Conservation (phyloP, 306 rosid genomes). For the Quercus aquifolioides region DNA sequence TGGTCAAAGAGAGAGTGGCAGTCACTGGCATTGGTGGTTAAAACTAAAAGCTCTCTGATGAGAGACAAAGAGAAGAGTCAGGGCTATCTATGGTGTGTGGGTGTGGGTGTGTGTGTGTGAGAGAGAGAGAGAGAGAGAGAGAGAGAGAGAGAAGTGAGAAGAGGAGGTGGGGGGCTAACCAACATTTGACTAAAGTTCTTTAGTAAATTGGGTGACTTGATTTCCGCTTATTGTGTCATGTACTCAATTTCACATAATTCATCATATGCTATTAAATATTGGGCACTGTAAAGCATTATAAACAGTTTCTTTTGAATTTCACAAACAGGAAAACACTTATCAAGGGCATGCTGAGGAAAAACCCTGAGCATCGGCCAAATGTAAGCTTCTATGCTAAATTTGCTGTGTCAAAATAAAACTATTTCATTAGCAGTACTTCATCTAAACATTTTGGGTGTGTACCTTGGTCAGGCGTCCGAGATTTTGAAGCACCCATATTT, state of each 20-base stretch:
- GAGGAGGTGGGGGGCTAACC: too few species aligned
- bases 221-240: background rate
- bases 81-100: background rate
- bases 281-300: slow-evolving; percentile 2
- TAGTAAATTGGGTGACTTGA: too few species aligned
- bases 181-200: too few species aligned
- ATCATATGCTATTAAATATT: slow-evolving; percentile 8
- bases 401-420: slow-evolving; percentile 7
- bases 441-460: slow-evolving; percentile 18
- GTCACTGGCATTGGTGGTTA: background rate
- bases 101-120: too few species aligned
- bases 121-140: too few species aligned
- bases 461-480: slow-evolving; percentile 82
- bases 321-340: slow-evolving; percentile 86
- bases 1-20: background rate
- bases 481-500: slow-evolving; percentile 92
- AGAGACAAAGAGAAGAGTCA: background rate
- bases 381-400: slow-evolving; percentile 45
- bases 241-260: background rate
- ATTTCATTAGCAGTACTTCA: slow-evolving; percentile 8
- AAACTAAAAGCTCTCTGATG: background rate
- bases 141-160: too few species aligned
- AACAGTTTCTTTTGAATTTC: slow-evolving; percentile 8
- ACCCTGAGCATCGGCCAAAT: slow-evolving; percentile 90
- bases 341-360: slow-evolving; percentile 96